Percentiles rank a stretch among this genome's conserved stretches.
Evolutionary conservation across 129 eudicot genomes (phyloP).

Genomic region (Solidago caesia): DNA sequence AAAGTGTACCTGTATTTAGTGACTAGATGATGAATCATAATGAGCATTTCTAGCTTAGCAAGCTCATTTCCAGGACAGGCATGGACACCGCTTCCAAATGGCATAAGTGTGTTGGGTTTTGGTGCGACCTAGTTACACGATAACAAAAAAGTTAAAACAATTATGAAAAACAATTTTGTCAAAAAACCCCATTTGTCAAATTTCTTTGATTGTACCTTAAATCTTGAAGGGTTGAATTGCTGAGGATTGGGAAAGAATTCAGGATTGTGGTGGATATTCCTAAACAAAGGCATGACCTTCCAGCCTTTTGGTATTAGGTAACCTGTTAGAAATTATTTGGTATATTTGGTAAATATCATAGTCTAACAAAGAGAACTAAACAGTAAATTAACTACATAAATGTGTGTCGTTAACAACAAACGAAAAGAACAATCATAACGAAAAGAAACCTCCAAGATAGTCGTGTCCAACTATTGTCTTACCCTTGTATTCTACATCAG

Average conservation of each 20-base stretch:
- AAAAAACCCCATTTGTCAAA: background rate
- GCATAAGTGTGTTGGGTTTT: slow-evolving; percentile 86
- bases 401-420: background rate
- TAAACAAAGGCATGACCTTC: slow-evolving; percentile 93
- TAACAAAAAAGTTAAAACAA: background rate
- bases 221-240: slow-evolving; percentile 72
- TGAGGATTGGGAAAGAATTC: slow-evolving; percentile 69
- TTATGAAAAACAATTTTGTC: background rate
- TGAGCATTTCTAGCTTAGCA: slow-evolving; percentile 81
- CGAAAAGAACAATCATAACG: slow-evolving; percentile 11
- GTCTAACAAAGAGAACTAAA: background rate
- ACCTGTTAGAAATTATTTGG: slow-evolving; percentile 44
- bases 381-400: background rate
- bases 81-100: slow-evolving; percentile 85
- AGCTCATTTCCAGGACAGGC: slow-evolving; percentile 91
- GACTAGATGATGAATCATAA: slow-evolving; percentile 69
- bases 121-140: slow-evolving; percentile 46
- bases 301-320: slow-evolving; percentile 90
- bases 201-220: slow-evolving; percentile 47
- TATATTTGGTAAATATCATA: slow-evolving; percentile 26
- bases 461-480: slow-evolving; percentile 18
- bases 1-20: slow-evolving; percentile 60
- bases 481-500: slow-evolving; percentile 69
- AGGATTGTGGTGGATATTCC: slow-evolving; percentile 90
- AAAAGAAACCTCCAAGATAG: background rate